These are phyloP conservation scores for Fusarium sp. DNA, from an alignment of 2,329 filamentous ascomycete species.

Conservation along the genomic window DNA sequence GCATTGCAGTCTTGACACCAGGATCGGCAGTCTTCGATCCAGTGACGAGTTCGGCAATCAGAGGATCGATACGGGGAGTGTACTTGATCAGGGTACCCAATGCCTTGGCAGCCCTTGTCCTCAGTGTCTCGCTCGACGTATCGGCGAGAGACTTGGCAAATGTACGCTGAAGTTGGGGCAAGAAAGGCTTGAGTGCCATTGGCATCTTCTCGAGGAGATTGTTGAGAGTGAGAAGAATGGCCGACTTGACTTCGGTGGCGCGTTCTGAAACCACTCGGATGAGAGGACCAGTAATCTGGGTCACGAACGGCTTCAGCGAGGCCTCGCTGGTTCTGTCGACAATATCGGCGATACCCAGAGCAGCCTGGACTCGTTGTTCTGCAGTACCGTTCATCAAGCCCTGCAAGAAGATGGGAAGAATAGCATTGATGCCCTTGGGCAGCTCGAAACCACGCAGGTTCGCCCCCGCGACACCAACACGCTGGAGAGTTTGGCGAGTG, in stretches of 20 bases:
- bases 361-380: slow-evolving; percentile 92
- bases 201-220: slow-evolving; percentile 97
- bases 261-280: slow-evolving; percentile 98
- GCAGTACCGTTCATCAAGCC: slow-evolving; percentile 96
- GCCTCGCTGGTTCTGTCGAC: slow-evolving; percentile 91
- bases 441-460: slow-evolving; percentile 89
- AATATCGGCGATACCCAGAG: slow-evolving; percentile 94
- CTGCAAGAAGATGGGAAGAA: slow-evolving; percentile 96
- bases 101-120: slow-evolving; percentile 90
- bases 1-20: slow-evolving; percentile 94
- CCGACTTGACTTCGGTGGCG: slow-evolving; percentile 94
- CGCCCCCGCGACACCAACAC: slow-evolving; percentile 87
- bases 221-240: slow-evolving; percentile 93
- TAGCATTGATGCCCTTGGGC: slow-evolving; percentile 96
- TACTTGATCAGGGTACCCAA: slow-evolving; percentile 95
- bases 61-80: slow-evolving; percentile 92
- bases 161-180: slow-evolving; percentile 95
- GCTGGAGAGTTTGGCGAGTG: slow-evolving; percentile 85
- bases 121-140: slow-evolving; percentile 87
- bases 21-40: slow-evolving; percentile 88
- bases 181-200: slow-evolving; percentile 92
- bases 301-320: slow-evolving; percentile 92
- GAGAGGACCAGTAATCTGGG: slow-evolving; percentile 95
- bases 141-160: slow-evolving; percentile 97
- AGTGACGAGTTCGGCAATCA: slow-evolving; percentile 93